Conservation (phyloP, 306 rosid genomes). For the Morella rubra region DNA sequence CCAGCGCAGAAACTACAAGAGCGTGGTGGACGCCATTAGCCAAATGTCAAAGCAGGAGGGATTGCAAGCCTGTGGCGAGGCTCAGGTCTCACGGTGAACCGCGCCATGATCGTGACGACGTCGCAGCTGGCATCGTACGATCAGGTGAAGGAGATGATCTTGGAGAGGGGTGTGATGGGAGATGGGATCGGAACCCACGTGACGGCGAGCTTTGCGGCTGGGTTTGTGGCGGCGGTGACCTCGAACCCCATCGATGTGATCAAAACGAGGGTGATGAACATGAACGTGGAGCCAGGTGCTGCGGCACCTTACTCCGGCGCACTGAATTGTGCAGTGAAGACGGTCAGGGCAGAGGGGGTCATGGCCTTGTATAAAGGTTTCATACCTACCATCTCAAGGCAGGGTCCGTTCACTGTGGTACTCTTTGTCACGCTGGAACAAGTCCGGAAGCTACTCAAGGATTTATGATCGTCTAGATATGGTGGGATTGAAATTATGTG, state of each 20-base stretch:
- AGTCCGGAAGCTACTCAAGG: conserved; percentile 18
- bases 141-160: conserved; percentile 19
- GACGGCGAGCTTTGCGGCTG: conserved; percentile 15
- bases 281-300: conserved; percentile 18
- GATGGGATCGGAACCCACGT: conserved; percentile 26
- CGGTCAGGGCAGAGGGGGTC: conserved; percentile 10
- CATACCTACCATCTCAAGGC: conserved; percentile 24
- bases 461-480: neutral
- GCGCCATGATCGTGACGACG: conserved; percentile 17
- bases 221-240: conserved; percentile 16
- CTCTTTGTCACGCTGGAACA: conserved; percentile 21
- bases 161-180: conserved; percentile 15
- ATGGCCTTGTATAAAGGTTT: conserved; percentile 27
- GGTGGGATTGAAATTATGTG: neutral
- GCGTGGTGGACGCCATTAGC: conserved; percentile 10
- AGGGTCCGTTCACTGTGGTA: conserved; percentile 18
- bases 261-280: conserved; percentile 24
- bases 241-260: conserved; percentile 19
- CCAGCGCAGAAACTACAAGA: conserved; percentile 23
- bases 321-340: conserved; percentile 21
- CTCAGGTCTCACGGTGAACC: conserved; percentile 4
- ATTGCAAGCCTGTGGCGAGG: conserved; percentile 10
- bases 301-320: conserved; percentile 23
- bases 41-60: conserved; percentile 13
- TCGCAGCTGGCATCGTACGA: conserved; percentile 21